Conservation (phyloP, 495 filamentous ascomycete genomes). For the Aspergillus mulundensis region DNA sequence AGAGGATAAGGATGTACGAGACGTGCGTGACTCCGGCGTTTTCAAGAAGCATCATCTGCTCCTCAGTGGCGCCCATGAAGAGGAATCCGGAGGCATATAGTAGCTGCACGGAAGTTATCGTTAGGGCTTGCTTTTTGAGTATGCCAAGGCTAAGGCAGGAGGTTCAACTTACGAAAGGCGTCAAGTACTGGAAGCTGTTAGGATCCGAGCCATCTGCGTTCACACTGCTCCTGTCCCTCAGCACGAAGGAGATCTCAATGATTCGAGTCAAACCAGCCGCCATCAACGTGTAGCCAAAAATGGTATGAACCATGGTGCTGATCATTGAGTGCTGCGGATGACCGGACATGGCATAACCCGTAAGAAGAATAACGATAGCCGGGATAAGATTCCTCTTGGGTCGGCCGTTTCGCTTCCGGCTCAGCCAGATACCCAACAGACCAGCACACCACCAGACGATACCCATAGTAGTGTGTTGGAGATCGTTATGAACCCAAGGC, state of each 20-base stretch:
- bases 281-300: conserved; percentile 97
- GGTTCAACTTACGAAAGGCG: conserved; percentile 71
- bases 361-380: conserved; percentile 82
- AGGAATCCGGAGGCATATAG: conserved; percentile 92
- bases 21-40: conserved; percentile 77
- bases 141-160: not conserved
- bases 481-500: conserved; percentile 88
- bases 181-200: conserved; percentile 89
- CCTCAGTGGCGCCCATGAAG: conserved; percentile 96
- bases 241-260: conserved; percentile 86
- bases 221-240: conserved; percentile 63
- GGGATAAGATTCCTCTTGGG: conserved; percentile 93
- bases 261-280: conserved; percentile 76
- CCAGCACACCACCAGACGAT: conserved; percentile 97
- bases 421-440: conserved; percentile 87
- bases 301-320: conserved; percentile 83
- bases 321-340: conserved; percentile 80
- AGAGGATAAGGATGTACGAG: conserved; percentile 85
- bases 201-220: conserved; percentile 57
- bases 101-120: conserved; percentile 51
- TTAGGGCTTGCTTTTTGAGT: conserved; percentile 11
- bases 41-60: conserved; percentile 79
- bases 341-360: conserved; percentile 90
- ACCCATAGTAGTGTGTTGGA: conserved; percentile 97
- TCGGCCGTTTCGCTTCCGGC: conserved; percentile 70